These are phyloP conservation scores for Starmerella floris DNA, from an alignment of 805 yeast species.

Conservation along the genomic window DNA sequence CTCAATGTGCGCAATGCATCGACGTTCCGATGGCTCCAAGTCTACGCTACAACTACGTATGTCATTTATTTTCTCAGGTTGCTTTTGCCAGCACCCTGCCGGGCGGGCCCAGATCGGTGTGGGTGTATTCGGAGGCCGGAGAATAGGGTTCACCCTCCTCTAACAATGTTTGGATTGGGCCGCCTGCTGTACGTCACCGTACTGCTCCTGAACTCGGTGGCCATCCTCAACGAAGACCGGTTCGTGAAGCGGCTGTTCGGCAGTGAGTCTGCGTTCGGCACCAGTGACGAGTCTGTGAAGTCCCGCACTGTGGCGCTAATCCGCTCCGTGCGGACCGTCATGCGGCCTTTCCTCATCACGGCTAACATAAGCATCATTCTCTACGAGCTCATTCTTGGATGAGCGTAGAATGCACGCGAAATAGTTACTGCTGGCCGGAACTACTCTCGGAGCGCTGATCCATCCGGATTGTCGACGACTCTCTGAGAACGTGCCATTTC, in stretches of 20 bases:
- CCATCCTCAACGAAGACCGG: conserved; percentile 68
- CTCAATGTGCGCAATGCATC: too few species aligned
- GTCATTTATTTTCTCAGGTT: too few species aligned
- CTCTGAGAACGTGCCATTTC: not conserved
- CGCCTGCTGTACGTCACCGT: conserved; percentile 28
- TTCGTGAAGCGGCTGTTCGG: conserved; percentile 52
- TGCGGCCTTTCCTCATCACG: conserved; percentile 62
- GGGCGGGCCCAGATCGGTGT: too few species aligned
- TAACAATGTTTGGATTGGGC: conserved; percentile 29
- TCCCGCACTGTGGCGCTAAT: conserved; percentile 50
- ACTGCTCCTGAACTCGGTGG: conserved; percentile 56
- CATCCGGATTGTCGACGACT: too few species aligned
- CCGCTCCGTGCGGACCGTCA: conserved; percentile 59
- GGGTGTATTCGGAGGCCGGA: too few species aligned
- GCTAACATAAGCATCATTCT: conserved; percentile 51
- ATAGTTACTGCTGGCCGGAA: too few species aligned
- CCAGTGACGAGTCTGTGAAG: conserved; percentile 36
- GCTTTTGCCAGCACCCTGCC: too few species aligned
- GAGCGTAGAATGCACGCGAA: conserved; percentile 12
- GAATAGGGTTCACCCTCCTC: too few species aligned
- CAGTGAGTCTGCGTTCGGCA: conserved; percentile 35
- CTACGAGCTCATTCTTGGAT: conserved; percentile 60
- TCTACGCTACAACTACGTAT: too few species aligned
- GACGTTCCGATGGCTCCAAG: too few species aligned
- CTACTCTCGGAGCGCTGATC: too few species aligned